Evolutionary conservation across 345 rosid species (phyloP).

Genomic region (Populus davidiana): DNA sequence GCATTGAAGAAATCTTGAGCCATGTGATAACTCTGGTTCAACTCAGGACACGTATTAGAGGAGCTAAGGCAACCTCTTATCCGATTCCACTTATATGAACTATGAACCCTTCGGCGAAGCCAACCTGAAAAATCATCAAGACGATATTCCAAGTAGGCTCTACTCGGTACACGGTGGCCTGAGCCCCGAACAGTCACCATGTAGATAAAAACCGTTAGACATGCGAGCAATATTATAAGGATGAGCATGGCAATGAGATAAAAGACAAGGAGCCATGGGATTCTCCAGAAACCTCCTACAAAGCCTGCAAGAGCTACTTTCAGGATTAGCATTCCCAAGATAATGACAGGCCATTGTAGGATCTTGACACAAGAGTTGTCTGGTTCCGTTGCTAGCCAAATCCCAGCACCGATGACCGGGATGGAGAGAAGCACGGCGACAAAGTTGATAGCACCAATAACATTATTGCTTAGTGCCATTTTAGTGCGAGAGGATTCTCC

Average conservation of each 20-base stretch:
- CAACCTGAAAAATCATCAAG: slow-evolving; percentile 76
- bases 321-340: slow-evolving; percentile 65
- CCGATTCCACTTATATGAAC: slow-evolving; percentile 77
- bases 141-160: slow-evolving; percentile 73
- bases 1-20: slow-evolving; percentile 92
- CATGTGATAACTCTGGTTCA: slow-evolving; percentile 69
- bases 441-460: slow-evolving; percentile 82
- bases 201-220: slow-evolving; percentile 67
- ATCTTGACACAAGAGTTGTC: slow-evolving; percentile 84
- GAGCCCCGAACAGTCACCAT: slow-evolving; percentile 75
- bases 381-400: slow-evolving; percentile 72
- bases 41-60: slow-evolving; percentile 58
- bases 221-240: slow-evolving; percentile 56
- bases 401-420: slow-evolving; percentile 82
- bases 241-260: slow-evolving; percentile 76
- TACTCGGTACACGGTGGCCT: slow-evolving; percentile 69
- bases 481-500: background rate
- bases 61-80: slow-evolving; percentile 68
- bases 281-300: slow-evolving; percentile 84
- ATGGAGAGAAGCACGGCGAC: slow-evolving; percentile 77
- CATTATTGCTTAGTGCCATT: slow-evolving; percentile 83
- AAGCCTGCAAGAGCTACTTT: slow-evolving; percentile 70
- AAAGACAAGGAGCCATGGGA: slow-evolving; percentile 67
- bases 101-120: slow-evolving; percentile 66
- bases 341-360: slow-evolving; percentile 89